These are phyloP conservation scores for Cymbopogon flexuosus DNA, from an alignment of 202 grass and related monocot species.

Conservation along the genomic window DNA sequence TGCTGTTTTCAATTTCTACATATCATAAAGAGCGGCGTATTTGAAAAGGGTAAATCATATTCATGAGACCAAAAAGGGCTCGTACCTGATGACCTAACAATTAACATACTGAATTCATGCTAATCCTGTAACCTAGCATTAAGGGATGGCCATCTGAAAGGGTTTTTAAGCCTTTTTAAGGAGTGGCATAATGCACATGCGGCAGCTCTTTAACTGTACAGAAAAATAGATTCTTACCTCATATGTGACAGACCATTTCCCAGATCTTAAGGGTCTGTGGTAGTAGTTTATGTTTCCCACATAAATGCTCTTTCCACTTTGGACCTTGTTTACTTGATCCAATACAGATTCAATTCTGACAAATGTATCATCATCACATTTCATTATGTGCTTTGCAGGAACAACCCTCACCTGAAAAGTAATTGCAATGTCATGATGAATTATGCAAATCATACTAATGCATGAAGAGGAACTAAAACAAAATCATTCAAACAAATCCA, in stretches of 20 bases:
- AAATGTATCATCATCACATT: slow-evolving; percentile 96
- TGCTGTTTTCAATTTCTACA: neutral
- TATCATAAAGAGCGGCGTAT: neutral
- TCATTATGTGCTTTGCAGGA: slow-evolving; percentile 86
- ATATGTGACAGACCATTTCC: slow-evolving; percentile 93
- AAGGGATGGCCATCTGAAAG: neutral
- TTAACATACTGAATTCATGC: neutral
- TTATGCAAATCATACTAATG: slow-evolving; percentile 6
- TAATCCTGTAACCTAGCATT: neutral
- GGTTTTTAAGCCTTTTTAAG: neutral
- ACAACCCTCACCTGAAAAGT: slow-evolving; percentile 56
- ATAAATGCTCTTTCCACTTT: slow-evolving; percentile 60
- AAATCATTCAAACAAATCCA: neutral
- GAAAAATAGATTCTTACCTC: slow-evolving; percentile 54
- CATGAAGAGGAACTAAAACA: neutral
- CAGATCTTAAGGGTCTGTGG: slow-evolving; percentile 74
- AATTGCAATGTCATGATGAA: slow-evolving; percentile 8
- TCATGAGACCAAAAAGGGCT: neutral
- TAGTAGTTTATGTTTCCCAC: slow-evolving; percentile 85
- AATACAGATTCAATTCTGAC: slow-evolving; percentile 73
- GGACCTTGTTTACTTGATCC: slow-evolving; percentile 61
- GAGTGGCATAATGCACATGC: neutral
- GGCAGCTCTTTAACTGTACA: neutral
- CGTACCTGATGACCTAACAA: neutral
- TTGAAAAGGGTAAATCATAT: neutral